phyloP scores from a whole-genome alignment of 2,329 filamentous ascomycete species.

The Fusarium verrucosum region DNA sequence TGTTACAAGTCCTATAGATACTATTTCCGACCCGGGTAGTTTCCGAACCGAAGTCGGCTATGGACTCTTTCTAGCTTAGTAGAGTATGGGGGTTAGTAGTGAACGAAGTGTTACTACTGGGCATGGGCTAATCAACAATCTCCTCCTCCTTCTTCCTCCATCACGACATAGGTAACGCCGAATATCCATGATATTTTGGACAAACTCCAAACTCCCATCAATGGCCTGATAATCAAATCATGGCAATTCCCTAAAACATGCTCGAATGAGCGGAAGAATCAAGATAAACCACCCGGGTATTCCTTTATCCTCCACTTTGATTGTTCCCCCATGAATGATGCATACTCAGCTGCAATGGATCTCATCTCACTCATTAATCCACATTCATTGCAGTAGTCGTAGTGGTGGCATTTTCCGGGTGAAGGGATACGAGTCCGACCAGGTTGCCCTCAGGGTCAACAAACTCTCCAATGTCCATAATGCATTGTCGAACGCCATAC shows the following conservation, averaged over 20 bases:
- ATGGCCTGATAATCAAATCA: background rate
- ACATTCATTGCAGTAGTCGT: slow-evolving; percentile 12
- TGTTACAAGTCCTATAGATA: slow-evolving; percentile 8
- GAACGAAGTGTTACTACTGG: no score
- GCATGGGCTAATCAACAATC: background rate
- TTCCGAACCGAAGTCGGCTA: slow-evolving; percentile 33
- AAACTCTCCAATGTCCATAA: slow-evolving; percentile 43
- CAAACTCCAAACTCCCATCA: slow-evolving; percentile 7
- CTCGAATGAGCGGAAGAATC: slow-evolving; percentile 25
- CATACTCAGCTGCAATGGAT: no score
- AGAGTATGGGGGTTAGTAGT: no score
- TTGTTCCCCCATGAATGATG: background rate
- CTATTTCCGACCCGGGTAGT: slow-evolving; percentile 16
- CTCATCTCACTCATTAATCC: slow-evolving; percentile 1
- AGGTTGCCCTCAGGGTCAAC: slow-evolving; percentile 43
- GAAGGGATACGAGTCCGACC: slow-evolving; percentile 39
- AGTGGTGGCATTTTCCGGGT: slow-evolving; percentile 35
- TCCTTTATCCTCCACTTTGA: slow-evolving; percentile 34
- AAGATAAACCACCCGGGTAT: slow-evolving; percentile 33
- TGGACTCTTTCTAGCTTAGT: no score
- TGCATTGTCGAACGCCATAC: slow-evolving; percentile 38
- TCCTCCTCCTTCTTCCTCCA: background rate
- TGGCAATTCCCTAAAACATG: slow-evolving; percentile 1
- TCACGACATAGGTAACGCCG: slow-evolving; percentile 8
- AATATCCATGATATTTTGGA: slow-evolving; percentile 16